Evolutionary conservation across 2,329 filamentous ascomycete species (phyloP), one percentile per base, ranked within the genome.

Genomic region (Neodidymelliopsis sp.): DNA sequence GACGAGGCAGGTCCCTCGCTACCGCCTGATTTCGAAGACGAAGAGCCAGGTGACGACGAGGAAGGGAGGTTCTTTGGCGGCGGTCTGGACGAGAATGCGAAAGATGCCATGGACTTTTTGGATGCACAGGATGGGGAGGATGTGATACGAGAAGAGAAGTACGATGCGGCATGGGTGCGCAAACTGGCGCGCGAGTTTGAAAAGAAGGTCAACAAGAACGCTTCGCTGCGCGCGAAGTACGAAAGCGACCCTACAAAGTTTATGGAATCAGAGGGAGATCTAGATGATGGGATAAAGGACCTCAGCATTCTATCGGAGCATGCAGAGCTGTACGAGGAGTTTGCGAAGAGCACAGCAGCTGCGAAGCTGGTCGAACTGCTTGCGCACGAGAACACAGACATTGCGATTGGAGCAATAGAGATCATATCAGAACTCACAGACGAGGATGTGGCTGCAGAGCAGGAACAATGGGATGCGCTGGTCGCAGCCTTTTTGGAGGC

Each of bases 31-130:
- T 78, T 82, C 19, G 80, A 79, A 42, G 76, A 80, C 25, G 83
- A 83, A 36, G 81, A 82, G 39, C 75, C 72, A 23, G 81, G 82
- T 9, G 71, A 74, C 44, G 92, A 96, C 62, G 91, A 96, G 42
- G 94, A 96, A 57, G 94, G 93, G 1, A 87, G 94, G 9, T 99
- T 99, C 78, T 99, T 97, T 63, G 94, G 93, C 31, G 90, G 91
- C 43, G 94, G 94, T 24, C 88, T 99, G 62, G 90, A 88, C 19
- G 82, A 86, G 49, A 82, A 90, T 59, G 91, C 95, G 58, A 87
- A 86, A 2, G 84, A 91, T 61, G 90, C 94, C 15, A 81, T 99
- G 65, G 89, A 97, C 73, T 97, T 88, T 67, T 84, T 99, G 54
- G 91, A 97, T 54, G 79, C 83, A 48, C 80, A 84, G 58, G 85